Evolutionary conservation across 108 stramenopile species (phyloP).

Genomic region (Mediolabrus comicus): DNA sequence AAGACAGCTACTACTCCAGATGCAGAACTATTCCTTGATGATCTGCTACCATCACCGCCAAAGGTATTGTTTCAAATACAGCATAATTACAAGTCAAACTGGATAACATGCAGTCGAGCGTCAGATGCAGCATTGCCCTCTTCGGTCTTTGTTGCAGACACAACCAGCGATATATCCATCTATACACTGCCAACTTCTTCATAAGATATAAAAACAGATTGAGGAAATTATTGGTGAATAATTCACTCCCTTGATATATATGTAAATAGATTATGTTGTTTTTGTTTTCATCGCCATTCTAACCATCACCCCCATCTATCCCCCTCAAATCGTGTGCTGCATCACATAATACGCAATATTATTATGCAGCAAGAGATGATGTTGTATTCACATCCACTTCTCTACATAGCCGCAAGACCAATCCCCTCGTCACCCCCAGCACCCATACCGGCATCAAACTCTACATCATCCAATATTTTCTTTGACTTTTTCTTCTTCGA

Average conservation of each 20-base stretch:
- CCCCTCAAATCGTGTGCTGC: too few species aligned
- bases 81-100: slow-evolving; percentile 63
- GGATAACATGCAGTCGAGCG: slow-evolving; percentile 39
- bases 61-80: slow-evolving; percentile 41
- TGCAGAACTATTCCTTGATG: not conserved
- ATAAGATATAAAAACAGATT: not conserved
- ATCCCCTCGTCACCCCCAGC: slow-evolving; percentile 67
- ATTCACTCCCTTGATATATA: not conserved
- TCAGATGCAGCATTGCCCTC: slow-evolving; percentile 21
- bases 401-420: slow-evolving; percentile 59
- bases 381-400: not conserved
- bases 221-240: too few species aligned
- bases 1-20: not conserved
- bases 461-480: slow-evolving; percentile 61
- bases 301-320: not conserved
- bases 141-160: slow-evolving; percentile 78
- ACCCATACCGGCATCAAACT: slow-evolving; percentile 60
- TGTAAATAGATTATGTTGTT: not conserved
- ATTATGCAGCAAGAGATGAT: too few species aligned
- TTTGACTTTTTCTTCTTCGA: slow-evolving; percentile 59
- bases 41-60: slow-evolving; percentile 26
- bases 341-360: not conserved
- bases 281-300: not conserved
- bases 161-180: slow-evolving; percentile 63
- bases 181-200: slow-evolving; percentile 52